Base-by-base conservation (phyloP, 176 grass and related monocot genomes). In the Melocanna baccifera region DNA sequence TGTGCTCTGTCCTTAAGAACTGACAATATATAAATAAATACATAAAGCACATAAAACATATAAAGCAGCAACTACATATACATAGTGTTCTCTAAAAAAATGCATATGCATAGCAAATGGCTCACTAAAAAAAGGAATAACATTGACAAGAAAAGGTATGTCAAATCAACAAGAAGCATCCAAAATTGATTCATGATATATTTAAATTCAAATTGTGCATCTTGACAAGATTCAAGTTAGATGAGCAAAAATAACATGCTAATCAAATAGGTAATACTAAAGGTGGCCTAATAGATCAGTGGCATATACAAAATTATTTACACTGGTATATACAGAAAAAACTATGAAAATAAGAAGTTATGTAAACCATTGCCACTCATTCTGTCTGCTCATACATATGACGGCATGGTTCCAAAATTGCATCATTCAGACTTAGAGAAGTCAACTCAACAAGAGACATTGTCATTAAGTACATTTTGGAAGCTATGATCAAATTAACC, bases 401-500 rank as follows among this genome's bases (percentile, higher is more conserved):
- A 65, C 37, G 12, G 20, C 14, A 71, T 68, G 48, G 20, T 59
- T 57, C 37, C 23, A 76, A 19, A 67, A 77, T 20, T 20, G 48
- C 20, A 23, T 46, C 37, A 13, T 18, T 36, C 57, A 8, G n/a
- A 73, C 12, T 22, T 84, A 22, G 30, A 63, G 34, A 80, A 53
- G 45, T 52, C 12, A 12, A 15, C 76, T 37, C 10, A 40, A 62
- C 30, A 80, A 73, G 23, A 76, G 30, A 73, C 9, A 61, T 71
- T 41, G 2, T 39, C 7, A 71, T 61, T 69, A 82, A 76, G 71
- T 50, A 76, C 2, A 9, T 37, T 61, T 55, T 63, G 45, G 45
- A 56, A 69, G 79, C 29, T 77, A 70, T 64, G 62, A 83, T 78
- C 23, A 71, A 71, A 71, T 71, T 82, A 62, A 14, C 29, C 20